Percentiles rank a stretch among this genome's conserved stretches.
These are phyloP conservation scores for Xylaria sp. DNA, from an alignment of 495 filamentous ascomycete genomes.

Conservation along the genomic window DNA sequence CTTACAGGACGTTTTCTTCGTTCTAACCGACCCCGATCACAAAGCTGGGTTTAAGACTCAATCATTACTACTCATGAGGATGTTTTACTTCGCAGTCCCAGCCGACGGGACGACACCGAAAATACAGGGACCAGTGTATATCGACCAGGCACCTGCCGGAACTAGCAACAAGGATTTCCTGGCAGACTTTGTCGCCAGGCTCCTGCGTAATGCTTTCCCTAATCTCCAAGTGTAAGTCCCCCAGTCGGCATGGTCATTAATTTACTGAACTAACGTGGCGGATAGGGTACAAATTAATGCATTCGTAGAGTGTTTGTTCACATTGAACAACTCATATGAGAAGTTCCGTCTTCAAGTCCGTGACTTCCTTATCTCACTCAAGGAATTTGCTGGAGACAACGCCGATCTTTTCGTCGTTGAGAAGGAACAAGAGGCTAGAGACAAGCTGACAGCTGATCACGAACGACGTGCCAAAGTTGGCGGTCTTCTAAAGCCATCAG, in stretches of 20 bases:
- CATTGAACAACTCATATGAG: conserved; percentile 77
- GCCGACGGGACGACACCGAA: conserved; percentile 70
- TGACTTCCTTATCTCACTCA: conserved; percentile 96
- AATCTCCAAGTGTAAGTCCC: conserved; percentile 87
- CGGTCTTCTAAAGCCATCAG: conserved; percentile 88
- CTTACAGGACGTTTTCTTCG: conserved; percentile 97
- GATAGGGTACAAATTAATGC: conserved; percentile 80
- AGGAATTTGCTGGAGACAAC: conserved; percentile 93
- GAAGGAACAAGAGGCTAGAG: conserved; percentile 81
- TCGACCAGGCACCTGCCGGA: conserved; percentile 76
- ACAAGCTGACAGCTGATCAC: conserved; percentile 79
- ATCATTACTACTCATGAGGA: conserved; percentile 87
- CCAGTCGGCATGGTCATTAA: neutral
- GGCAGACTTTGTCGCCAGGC: conserved; percentile 78
- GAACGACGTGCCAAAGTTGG: conserved; percentile 91
- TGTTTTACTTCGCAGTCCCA: conserved; percentile 89
- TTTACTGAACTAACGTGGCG: conserved; percentile 45
- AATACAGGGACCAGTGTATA: conserved; percentile 90
- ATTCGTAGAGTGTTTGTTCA: conserved; percentile 88
- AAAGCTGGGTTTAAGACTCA: conserved; percentile 99
- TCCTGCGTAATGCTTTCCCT: conserved; percentile 90
- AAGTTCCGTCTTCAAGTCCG: conserved; percentile 93
- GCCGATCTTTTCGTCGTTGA: conserved; percentile 96
- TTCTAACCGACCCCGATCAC: conserved; percentile 95
- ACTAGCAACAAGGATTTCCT: conserved; percentile 91